These are phyloP conservation scores for Leavenworthia alabamica DNA, from an alignment of 345 rosid genomes.

Conservation along the genomic window DNA sequence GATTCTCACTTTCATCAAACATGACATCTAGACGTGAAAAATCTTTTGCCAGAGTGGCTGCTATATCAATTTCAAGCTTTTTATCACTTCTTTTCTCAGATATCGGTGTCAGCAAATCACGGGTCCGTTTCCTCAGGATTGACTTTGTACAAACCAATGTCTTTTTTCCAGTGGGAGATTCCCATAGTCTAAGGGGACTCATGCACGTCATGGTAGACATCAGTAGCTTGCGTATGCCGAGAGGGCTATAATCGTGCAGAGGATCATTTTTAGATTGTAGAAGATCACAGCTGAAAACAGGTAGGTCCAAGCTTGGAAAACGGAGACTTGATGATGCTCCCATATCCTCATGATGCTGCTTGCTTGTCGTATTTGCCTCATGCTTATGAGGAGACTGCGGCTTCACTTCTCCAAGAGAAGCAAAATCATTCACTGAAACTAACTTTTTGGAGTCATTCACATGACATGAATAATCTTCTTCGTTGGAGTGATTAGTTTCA, in stretches of 20 bases:
- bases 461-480: conserved; percentile 46
- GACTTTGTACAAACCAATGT: conserved; percentile 78
- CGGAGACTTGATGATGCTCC: conserved; percentile 77
- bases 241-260: conserved; percentile 92
- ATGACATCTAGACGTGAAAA: conserved; percentile 83
- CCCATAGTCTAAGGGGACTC: conserved; percentile 88
- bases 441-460: conserved; percentile 51
- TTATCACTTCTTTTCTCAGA: conserved; percentile 82
- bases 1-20: conserved; percentile 49
- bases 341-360: conserved; percentile 40
- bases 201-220: conserved; percentile 81
- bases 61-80: conserved; percentile 66
- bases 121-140: conserved; percentile 74
- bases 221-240: conserved; percentile 92
- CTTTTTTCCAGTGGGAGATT: conserved; percentile 84
- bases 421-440: conserved; percentile 57
- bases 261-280: conserved; percentile 60
- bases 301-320: conserved; percentile 88
- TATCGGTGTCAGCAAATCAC: conserved; percentile 81
- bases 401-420: conserved; percentile 37
- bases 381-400: conserved; percentile 38
- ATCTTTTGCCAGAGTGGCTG: conserved; percentile 62
- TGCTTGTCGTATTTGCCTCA: conserved; percentile 26
- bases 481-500: conserved; percentile 24
- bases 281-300: conserved; percentile 86